These are phyloP conservation scores for Cladosporium velox DNA, from an alignment of 2,329 filamentous ascomycete genomes.

Conservation along the genomic window DNA sequence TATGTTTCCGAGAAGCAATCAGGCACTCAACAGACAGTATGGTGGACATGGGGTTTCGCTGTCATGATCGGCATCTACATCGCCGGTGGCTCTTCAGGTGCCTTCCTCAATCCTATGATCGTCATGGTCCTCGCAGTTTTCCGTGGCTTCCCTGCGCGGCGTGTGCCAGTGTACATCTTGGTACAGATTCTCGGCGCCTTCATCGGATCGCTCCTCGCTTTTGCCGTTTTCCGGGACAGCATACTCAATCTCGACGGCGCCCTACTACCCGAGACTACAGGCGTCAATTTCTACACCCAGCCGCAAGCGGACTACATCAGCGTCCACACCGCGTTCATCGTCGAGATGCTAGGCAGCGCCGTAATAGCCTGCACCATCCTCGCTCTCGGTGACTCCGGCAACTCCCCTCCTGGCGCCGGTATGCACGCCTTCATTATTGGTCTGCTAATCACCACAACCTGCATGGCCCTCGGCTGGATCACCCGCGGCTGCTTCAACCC, in stretches of 20 bases:
- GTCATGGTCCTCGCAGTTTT: conserved; percentile 47
- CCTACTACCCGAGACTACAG: conserved; percentile 27
- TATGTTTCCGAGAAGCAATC: conserved; percentile 42
- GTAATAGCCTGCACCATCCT: conserved; percentile 49
- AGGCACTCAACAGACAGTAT: conserved; percentile 29
- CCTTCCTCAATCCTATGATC: conserved; percentile 52
- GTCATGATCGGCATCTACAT: conserved; percentile 51
- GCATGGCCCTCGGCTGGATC: conserved; percentile 49
- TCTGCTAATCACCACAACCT: conserved; percentile 42
- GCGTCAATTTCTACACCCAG: conserved; percentile 33
- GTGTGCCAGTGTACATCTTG: conserved; percentile 53
- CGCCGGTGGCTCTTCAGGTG: conserved; percentile 50
- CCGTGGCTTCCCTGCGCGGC: conserved; percentile 55
- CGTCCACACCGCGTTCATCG: conserved; percentile 49
- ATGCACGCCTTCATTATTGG: conserved; percentile 56
- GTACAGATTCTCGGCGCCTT: conserved; percentile 58
- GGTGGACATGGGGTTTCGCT: conserved; percentile 55
- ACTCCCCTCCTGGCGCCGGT: conserved; percentile 46
- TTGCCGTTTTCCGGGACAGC: conserved; percentile 45
- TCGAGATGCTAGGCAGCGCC: conserved; percentile 38
- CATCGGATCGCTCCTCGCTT: conserved; percentile 50
- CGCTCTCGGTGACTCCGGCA: conserved; percentile 34
- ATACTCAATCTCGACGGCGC: conserved; percentile 45
- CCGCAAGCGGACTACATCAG: conserved; percentile 30
- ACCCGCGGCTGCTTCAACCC: conserved; percentile 55